Percentiles rank a stretch among this genome's conserved stretches.
phyloP scores from a whole-genome alignment of 441 rosid species.

The Brassica balearica region DNA sequence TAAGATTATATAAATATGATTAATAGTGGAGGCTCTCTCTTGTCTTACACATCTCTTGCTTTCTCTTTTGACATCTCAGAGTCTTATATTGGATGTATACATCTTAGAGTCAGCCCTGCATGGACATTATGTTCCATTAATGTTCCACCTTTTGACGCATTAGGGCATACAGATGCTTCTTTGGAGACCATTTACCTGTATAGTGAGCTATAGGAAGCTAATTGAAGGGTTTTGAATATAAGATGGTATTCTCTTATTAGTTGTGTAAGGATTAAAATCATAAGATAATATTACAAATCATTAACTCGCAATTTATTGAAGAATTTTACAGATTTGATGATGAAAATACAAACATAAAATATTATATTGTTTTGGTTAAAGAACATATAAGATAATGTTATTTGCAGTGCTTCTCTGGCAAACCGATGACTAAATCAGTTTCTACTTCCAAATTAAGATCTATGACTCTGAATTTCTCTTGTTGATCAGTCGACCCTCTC shows the following conservation, averaged over 20 bases:
- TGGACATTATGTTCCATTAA: not conserved
- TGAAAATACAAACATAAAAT: not conserved
- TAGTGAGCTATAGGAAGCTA: not conserved
- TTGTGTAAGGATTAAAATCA: not conserved
- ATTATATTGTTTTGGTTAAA: not conserved
- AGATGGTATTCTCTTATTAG: not conserved
- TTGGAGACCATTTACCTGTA: not conserved
- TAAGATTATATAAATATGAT: not conserved
- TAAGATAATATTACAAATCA: not conserved
- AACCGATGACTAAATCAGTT: conserved; percentile 67
- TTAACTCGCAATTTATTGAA: conserved; percentile 24
- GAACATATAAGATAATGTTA: conserved; percentile 4
- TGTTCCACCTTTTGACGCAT: not conserved
- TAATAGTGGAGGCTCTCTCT: not conserved
- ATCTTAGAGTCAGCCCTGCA: not conserved
- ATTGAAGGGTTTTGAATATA: not conserved
- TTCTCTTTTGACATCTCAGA: not conserved
- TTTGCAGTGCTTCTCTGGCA: conserved; percentile 40
- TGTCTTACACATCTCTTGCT: not conserved
- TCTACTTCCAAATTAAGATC: conserved; percentile 52
- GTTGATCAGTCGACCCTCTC: conserved; percentile 36
- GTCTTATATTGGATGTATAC: not conserved
- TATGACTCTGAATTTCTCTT: conserved; percentile 33
- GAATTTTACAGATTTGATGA: not conserved
- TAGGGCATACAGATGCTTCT: not conserved